phyloP scores from a whole-genome alignment of 2,329 filamentous ascomycete species.

The Paecilomyces dactylethromorphus region DNA sequence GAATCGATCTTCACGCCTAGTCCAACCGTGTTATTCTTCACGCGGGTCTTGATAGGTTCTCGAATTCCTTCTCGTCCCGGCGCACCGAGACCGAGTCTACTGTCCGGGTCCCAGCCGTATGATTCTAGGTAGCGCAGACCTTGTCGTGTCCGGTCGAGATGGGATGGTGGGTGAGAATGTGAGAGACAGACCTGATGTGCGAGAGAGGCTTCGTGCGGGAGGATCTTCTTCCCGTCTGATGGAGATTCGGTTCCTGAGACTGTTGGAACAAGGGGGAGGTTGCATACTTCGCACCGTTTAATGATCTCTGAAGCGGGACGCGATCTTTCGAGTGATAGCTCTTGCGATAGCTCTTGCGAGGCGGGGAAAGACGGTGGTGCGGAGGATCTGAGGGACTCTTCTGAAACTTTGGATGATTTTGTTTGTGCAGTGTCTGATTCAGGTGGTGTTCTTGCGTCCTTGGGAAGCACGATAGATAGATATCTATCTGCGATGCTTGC shows the following conservation, averaged over 20 bases:
- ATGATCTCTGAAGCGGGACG: not conserved
- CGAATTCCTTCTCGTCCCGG: conserved; percentile 62
- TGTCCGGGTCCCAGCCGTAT: conserved; percentile 57
- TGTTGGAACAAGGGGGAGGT: conserved; percentile 43
- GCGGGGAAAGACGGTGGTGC: conserved; percentile 4
- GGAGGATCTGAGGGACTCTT: conserved; percentile 1
- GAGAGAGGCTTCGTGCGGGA: conserved; percentile 44
- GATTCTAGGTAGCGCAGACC: conserved; percentile 51
- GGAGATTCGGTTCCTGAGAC: conserved; percentile 15
- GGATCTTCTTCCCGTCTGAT: conserved; percentile 5
- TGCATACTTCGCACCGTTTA: conserved; percentile 50
- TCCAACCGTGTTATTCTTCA: conserved; percentile 70
- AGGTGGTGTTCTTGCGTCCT: conserved; percentile 2
- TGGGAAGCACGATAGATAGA: conserved; percentile 41
- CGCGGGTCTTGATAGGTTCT: conserved; percentile 64
- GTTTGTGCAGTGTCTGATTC: conserved; percentile 4
- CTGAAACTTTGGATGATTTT: not conserved
- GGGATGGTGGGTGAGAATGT: conserved; percentile 53
- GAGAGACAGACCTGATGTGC: conserved; percentile 51
- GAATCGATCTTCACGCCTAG: conserved; percentile 51
- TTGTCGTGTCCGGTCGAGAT: conserved; percentile 50
- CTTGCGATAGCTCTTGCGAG: not conserved
- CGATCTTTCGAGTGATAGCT: not conserved
- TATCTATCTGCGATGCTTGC: conserved; percentile 35
- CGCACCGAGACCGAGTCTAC: conserved; percentile 63